These are phyloP conservation scores for Apophysomyces ossiformis DNA, from an alignment of 371 early-diverging fungal genomes.

Conservation along the genomic window DNA sequence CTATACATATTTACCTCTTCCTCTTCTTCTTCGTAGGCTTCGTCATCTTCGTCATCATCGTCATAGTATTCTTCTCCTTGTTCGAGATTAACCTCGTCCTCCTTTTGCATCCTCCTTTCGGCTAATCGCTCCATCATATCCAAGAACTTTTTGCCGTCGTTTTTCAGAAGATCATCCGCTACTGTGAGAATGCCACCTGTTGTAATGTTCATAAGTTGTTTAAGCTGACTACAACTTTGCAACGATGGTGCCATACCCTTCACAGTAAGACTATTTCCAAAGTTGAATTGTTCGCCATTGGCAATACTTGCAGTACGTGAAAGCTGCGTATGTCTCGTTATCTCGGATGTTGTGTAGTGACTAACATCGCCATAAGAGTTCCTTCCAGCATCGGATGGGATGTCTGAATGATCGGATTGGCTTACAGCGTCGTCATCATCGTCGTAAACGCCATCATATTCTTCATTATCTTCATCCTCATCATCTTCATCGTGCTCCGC, in stretches of 20 bases:
- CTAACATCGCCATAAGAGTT: constrained; percentile 17
- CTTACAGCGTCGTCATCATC: constrained; percentile 33
- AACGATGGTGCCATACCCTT: constrained; percentile 57
- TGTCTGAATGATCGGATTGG: constrained; percentile 17
- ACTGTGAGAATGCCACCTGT: constrained; percentile 84
- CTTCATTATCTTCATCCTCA: constrained; percentile 53
- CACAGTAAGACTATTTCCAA: constrained; percentile 72
- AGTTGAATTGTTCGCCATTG: constrained; percentile 51
- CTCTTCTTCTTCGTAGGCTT: constrained; percentile 65
- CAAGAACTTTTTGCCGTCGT: constrained; percentile 90
- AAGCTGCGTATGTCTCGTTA: constrained; percentile 10
- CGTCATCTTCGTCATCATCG: constrained; percentile 62
- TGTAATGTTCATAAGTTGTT: constrained; percentile 5
- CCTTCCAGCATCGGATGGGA: constrained; percentile 17
- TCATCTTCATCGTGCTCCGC: constrained; percentile 60
- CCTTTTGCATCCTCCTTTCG: constrained; percentile 81
- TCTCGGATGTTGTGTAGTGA: neutral
- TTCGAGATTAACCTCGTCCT: constrained; percentile 58
- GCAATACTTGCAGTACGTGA: neutral
- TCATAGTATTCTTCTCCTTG: constrained; percentile 38
- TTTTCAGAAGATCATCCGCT: constrained; percentile 89
- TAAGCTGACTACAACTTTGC: constrained; percentile 4
- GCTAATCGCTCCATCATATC: constrained; percentile 96
- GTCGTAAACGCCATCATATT: constrained; percentile 47
- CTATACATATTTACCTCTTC: constrained; percentile 47